Conservation (phyloP, 805 yeast genomes). For the Saccharomycopsis fermentans region DNA sequence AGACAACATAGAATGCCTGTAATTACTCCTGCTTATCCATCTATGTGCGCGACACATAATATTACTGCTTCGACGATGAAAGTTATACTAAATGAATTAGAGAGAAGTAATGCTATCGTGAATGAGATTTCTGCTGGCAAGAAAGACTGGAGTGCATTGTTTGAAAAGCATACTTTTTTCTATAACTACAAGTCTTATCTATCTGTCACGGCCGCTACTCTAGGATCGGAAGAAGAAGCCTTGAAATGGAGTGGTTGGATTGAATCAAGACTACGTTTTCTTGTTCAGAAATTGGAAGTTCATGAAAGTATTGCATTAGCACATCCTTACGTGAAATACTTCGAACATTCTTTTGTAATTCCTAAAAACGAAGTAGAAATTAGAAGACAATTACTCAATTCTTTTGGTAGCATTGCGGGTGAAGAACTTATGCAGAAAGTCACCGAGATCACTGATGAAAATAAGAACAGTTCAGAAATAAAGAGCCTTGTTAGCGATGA, state of each 20-base stretch:
- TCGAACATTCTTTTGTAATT: conserved; percentile 40
- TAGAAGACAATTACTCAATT: conserved; percentile 43
- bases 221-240: conserved; percentile 69
- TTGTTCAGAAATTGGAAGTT: conserved; percentile 77
- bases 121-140: conserved; percentile 55
- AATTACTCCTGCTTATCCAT: conserved; percentile 95
- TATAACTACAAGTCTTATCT: conserved; percentile 76
- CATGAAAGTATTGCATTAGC: conserved; percentile 69
- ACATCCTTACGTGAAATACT: conserved; percentile 81
- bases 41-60: conserved; percentile 98
- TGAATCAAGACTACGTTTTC: conserved; percentile 71
- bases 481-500: conserved; percentile 15
- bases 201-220: conserved; percentile 70
- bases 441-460: conserved; percentile 28
- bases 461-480: conserved; percentile 27
- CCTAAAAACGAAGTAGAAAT: conserved; percentile 41
- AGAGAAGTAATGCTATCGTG: conserved; percentile 64
- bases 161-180: conserved; percentile 75
- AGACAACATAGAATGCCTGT: conserved; percentile 93
- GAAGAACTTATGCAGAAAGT: conserved; percentile 34
- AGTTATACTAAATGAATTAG: conserved; percentile 68
- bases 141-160: conserved; percentile 64
- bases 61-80: conserved; percentile 82
- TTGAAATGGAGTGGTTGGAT: conserved; percentile 88
- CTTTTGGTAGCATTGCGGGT: conserved; percentile 52